A percentile compares a stretch with the other conserved stretches of the same genome.
phyloP scores from a whole-genome alignment of 2,329 filamentous ascomycete genomes.

The Penicillium sp. region DNA sequence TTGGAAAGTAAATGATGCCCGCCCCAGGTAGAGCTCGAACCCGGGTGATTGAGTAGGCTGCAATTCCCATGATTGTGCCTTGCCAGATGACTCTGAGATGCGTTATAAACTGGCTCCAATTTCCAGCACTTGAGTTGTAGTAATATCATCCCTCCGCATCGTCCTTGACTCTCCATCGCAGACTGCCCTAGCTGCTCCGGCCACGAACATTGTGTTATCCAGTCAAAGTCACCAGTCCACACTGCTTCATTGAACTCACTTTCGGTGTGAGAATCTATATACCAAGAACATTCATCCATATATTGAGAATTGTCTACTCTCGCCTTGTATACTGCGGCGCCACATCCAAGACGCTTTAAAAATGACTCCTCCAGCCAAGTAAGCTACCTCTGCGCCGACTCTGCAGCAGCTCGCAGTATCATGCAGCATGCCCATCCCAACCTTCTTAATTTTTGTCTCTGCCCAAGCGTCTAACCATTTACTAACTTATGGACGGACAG shows the following conservation, averaged over 20 bases:
- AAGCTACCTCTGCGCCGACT: neutral
- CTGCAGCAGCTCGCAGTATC: neutral
- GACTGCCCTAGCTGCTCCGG: neutral
- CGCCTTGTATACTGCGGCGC: neutral
- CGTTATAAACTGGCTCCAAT: neutral
- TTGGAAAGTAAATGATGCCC: neutral
- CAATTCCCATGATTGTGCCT: neutral
- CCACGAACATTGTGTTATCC: neutral
- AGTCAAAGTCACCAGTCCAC: neutral
- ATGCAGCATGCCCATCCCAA: neutral
- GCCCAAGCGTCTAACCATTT: neutral
- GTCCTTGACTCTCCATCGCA: neutral
- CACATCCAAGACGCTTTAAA: neutral
- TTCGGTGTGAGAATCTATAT: neutral
- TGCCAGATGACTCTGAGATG: neutral
- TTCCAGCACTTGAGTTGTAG: neutral
- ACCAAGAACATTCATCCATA: neutral
- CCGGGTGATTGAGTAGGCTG: neutral
- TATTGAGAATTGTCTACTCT: neutral
- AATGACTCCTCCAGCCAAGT: neutral
- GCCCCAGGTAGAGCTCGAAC: neutral
- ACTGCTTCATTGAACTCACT: neutral
- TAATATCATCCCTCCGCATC: neutral
- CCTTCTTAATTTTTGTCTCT: neutral
- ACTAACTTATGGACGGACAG: neutral